Conservation (phyloP, 1,284 basidiomycete genomes). For the Ganoderma resinaceum region DNA sequence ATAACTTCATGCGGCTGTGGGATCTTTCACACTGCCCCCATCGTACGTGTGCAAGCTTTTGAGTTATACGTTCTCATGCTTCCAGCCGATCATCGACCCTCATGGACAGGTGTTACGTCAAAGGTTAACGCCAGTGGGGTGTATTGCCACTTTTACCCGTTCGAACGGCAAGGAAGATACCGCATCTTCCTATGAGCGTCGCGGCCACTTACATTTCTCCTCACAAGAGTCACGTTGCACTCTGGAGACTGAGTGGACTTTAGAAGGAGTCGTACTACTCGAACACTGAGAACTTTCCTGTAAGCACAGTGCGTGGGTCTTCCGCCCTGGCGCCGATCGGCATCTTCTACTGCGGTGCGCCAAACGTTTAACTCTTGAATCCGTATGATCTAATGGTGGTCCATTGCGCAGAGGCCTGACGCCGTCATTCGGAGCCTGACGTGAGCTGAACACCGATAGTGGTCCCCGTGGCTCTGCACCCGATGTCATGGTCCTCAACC, state of each 20-base stretch:
- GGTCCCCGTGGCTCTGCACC: neutral
- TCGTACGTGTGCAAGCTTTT: neutral
- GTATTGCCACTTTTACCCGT: neutral
- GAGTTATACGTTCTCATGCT: neutral
- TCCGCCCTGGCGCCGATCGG: neutral
- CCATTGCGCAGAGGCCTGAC: neutral
- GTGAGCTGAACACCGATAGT: too few relatives aligned
- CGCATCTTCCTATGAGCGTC: neutral
- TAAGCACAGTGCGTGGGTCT: neutral
- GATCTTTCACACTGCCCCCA: neutral
- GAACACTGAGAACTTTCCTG: too few relatives aligned
- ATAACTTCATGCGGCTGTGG: neutral
- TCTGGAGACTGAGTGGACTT: neutral
- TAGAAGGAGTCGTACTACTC: too few relatives aligned
- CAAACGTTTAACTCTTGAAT: neutral
- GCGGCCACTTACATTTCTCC: neutral
- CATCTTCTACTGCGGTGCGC: neutral
- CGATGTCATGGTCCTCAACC: conserved; percentile 12
- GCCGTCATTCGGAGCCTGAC: neutral
- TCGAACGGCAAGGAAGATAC: neutral
- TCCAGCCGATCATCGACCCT: neutral
- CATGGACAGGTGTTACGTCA: neutral
- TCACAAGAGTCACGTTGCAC: neutral
- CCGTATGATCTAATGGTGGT: neutral
- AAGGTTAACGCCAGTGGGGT: neutral